Percentiles rank a stretch among this genome's conserved stretches.
Evolutionary conservation across 2,329 filamentous ascomycete genomes (phyloP).

Genomic region (Pseudocercospora musae): DNA sequence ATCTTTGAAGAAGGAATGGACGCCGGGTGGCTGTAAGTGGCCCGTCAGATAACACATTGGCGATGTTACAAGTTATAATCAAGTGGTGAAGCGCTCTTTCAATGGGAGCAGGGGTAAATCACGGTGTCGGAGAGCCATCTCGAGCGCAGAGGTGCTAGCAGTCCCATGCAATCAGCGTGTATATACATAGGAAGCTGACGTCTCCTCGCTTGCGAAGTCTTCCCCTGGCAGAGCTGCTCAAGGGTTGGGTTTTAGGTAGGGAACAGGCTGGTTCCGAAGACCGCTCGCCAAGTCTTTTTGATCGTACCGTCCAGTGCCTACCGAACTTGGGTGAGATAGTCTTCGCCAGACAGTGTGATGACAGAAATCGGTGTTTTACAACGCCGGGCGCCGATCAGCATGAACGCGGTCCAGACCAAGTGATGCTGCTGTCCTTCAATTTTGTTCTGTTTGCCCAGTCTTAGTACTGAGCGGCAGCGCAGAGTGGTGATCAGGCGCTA

Average conservation of each 20-base stretch:
- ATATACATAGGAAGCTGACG: neutral
- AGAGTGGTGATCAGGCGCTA: neutral
- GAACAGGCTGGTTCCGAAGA: neutral
- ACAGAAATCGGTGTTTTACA: neutral
- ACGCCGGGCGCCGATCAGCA: too few species aligned
- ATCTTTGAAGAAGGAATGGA: conserved; percentile 3
- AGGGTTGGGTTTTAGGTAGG: neutral
- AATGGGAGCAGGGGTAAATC: neutral
- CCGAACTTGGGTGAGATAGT: neutral
- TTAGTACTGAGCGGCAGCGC: too few species aligned
- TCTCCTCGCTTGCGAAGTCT: neutral
- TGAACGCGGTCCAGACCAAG: too few species aligned
- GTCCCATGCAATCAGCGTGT: neutral
- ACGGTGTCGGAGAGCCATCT: neutral
- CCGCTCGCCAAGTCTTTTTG: neutral
- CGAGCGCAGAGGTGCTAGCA: too few species aligned
- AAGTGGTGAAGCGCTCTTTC: neutral
- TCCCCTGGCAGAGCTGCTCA: neutral
- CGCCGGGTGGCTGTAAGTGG: neutral
- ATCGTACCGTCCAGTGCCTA: neutral
- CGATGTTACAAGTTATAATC: neutral
- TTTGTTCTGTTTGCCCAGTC: too few species aligned
- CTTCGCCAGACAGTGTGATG: neutral
- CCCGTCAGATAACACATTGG: neutral
- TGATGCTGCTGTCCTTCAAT: neutral